phyloP scores from a whole-genome alignment of 2,329 filamentous ascomycete genomes.

The Tolypocladium ophioglossoides region DNA sequence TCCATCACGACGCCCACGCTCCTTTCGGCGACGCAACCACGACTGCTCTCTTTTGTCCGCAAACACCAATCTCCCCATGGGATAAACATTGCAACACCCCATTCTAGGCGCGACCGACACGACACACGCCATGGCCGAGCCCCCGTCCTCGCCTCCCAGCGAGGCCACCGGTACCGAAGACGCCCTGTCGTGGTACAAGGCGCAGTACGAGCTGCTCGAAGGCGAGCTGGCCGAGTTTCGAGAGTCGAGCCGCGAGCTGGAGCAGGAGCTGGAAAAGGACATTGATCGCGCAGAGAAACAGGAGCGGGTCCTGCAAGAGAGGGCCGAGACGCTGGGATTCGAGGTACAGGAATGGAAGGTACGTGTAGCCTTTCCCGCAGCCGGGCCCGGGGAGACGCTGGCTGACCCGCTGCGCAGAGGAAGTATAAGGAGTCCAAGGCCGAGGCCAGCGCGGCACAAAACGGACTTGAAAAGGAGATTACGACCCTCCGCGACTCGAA shows the following conservation, averaged over 20 bases:
- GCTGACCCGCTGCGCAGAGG: constrained; percentile 40
- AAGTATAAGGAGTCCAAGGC: constrained; percentile 94
- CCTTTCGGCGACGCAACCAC: not conserved
- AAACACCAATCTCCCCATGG: not conserved
- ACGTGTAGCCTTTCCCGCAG: constrained; percentile 17
- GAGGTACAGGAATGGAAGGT: constrained; percentile 99
- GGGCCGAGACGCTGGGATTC: constrained; percentile 72
- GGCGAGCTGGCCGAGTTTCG: constrained; percentile 89
- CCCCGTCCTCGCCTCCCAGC: constrained; percentile 51
- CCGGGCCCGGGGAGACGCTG: not conserved
- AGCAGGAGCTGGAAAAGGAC: constrained; percentile 91
- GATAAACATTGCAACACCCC: not conserved
- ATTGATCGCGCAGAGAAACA: constrained; percentile 91
- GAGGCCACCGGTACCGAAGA: constrained; percentile 52
- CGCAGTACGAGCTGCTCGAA: constrained; percentile 88
- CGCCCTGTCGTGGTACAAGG: constrained; percentile 87
- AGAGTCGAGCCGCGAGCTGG: constrained; percentile 84
- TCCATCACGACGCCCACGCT: not conserved
- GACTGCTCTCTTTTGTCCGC: not conserved
- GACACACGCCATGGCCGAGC: constrained; percentile 38
- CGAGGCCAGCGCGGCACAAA: constrained; percentile 78
- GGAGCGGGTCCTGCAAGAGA: constrained; percentile 75
- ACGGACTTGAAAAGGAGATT: constrained; percentile 86
- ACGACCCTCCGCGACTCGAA: constrained; percentile 80
- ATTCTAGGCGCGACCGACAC: not conserved